These are phyloP conservation scores for Pisolithus tinctorius DNA, from an alignment of 768 basidiomycete genomes.

Conservation along the genomic window DNA sequence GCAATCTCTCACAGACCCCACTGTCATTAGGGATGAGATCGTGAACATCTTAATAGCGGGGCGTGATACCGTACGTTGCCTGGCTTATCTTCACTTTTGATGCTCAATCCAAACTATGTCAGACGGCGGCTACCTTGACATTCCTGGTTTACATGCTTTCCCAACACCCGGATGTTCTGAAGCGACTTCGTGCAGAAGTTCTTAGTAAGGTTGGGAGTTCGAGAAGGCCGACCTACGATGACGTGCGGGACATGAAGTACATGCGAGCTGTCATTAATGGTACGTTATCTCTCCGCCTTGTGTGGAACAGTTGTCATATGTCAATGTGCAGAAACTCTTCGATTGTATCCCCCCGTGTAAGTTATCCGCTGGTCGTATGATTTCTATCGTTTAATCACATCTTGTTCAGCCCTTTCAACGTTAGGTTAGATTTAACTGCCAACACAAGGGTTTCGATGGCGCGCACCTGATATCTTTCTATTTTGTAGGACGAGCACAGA, in stretches of 20 bases:
- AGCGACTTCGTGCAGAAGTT: conserved; percentile 51
- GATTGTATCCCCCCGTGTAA: conserved; percentile 27
- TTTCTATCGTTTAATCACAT: neutral
- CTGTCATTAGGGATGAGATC: conserved; percentile 29
- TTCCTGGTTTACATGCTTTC: conserved; percentile 41
- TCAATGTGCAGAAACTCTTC: conserved; percentile 23
- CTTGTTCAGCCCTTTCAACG: conserved; percentile 14
- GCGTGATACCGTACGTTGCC: conserved; percentile 24
- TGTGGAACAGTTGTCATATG: neutral
- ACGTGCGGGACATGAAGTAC: conserved; percentile 58
- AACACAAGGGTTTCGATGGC: no score
- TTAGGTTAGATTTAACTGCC: conserved; percentile 7
- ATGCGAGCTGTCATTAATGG: conserved; percentile 61
- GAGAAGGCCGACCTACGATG: conserved; percentile 45
- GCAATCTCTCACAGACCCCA: conserved; percentile 16
- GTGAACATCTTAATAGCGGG: conserved; percentile 35
- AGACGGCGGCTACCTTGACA: conserved; percentile 30
- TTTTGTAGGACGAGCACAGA: conserved; percentile 17
- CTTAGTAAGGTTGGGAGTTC: conserved; percentile 42
- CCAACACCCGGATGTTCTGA: conserved; percentile 40
- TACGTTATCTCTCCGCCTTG: conserved; percentile 14
- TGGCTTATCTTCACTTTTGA: neutral
- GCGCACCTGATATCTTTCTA: neutral
- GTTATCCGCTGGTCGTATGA: neutral
- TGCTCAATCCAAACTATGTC: neutral